Base-by-base conservation (phyloP, 2,329 filamentous ascomycete genomes). In the Aspergillus ibericus region DNA sequence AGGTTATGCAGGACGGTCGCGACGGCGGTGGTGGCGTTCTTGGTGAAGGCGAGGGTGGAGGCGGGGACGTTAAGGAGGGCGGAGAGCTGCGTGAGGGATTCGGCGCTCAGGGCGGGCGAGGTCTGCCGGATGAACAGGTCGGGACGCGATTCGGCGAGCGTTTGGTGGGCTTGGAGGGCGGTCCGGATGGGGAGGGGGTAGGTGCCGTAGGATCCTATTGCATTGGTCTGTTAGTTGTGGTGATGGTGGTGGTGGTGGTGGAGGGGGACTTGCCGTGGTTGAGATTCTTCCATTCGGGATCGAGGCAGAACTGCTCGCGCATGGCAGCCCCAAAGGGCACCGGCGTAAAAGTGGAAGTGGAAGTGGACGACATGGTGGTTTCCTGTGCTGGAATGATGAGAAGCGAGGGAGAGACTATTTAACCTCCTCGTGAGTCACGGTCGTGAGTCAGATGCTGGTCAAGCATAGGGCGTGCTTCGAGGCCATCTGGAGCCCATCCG, bases 1-100 rank as follows among this genome's bases (percentile, higher is more conserved):
- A 97, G 74, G 70, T 89, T 93, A 42, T 88, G 85, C n/a, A 96
- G 82, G 5, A 96, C 85, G 0, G 87, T 90, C 76, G 95, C 93
- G 48, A 78, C 68, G 55, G 76, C 78, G 0, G 84, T 88, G 0
- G 91, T 96, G 12, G 92, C 91, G 72, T 97, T 97, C 58, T 84
- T 79, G 0, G 96, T 86, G 63, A 96, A 88, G 0, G 96, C 92
- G 38, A 90, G 78, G 9, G 87, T 86, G 9, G 88, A 81, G 1
- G 80, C 70, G 0, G 88, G 86, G 0, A 84, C 88, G 60, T 90
- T 84, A 60, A 97, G 78, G 20, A 91, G 68, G 22, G 78, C 72
- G 1, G 90, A 88, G 4, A 93, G 77, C 3, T 87, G 87, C 35
- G 74, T 77, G 8, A 91, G 87, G 9, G 83, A 83, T 83, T 78